phyloP scores from a whole-genome alignment of 495 filamentous ascomycete species.

The Neurospora sp. region DNA sequence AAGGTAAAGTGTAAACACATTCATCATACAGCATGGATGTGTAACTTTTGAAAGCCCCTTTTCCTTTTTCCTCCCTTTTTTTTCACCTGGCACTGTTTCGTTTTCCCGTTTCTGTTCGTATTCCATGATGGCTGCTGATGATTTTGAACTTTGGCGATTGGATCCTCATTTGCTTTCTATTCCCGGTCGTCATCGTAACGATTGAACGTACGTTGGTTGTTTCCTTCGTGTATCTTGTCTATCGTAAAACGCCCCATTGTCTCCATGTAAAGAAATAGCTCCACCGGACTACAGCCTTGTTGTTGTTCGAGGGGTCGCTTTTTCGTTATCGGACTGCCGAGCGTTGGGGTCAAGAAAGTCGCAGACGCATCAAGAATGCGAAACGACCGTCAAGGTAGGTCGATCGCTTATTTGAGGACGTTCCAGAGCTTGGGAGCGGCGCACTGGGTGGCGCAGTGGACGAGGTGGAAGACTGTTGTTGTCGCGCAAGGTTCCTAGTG shows the following conservation, averaged over 20 bases:
- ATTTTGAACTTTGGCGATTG: not conserved
- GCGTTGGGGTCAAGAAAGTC: not conserved
- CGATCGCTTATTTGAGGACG: slow-evolving; percentile 63
- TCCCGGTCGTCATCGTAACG: not conserved
- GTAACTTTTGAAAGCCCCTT: not conserved
- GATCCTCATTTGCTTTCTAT: not conserved
- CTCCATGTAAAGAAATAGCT: not conserved
- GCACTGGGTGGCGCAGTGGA: slow-evolving; percentile 83
- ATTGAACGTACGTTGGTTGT: not conserved
- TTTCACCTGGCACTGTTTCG: not conserved
- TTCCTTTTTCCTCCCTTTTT: not conserved
- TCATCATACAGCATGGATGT: not conserved
- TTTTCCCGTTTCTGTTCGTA: not conserved
- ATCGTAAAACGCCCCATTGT: not conserved
- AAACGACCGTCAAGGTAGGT: not conserved
- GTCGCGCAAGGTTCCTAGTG: slow-evolving; percentile 9
- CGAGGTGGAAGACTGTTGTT: slow-evolving; percentile 84
- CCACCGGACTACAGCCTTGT: not conserved
- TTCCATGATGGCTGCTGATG: not conserved
- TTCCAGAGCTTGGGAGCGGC: slow-evolving; percentile 94
- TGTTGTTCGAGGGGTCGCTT: not conserved
- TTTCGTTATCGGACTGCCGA: slow-evolving; percentile 10
- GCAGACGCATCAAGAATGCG: not conserved
- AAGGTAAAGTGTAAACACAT: not conserved
- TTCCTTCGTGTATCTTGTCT: not conserved